A percentile compares a stretch with the other conserved stretches of the same genome.
These are phyloP conservation scores for Gentiana macrophylla DNA, from an alignment of 257 asterid genomes.

Conservation along the genomic window DNA sequence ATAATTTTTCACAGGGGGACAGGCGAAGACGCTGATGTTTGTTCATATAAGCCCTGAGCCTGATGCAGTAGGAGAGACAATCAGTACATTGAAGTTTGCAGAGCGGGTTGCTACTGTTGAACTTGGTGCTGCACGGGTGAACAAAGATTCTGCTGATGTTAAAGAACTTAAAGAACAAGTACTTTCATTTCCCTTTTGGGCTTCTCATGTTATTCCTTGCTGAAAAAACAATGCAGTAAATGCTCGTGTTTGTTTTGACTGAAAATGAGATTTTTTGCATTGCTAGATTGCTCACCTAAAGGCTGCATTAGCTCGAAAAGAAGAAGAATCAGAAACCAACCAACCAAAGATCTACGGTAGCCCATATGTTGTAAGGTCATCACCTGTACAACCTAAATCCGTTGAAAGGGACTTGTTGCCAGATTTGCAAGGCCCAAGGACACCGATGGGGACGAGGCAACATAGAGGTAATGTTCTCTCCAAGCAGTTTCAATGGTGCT, in stretches of 20 bases:
- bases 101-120: slow-evolving; percentile 97
- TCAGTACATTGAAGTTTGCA: slow-evolving; percentile 94
- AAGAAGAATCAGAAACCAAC: slow-evolving; percentile 33
- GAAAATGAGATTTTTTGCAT: slow-evolving; percentile 1
- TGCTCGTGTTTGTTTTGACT: not conserved
- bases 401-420: slow-evolving; percentile 36
- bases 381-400: slow-evolving; percentile 31
- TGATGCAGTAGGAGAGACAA: slow-evolving; percentile 88
- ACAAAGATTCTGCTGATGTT: slow-evolving; percentile 69
- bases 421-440: slow-evolving; percentile 43
- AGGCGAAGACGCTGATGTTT: slow-evolving; percentile 96
- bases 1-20: slow-evolving; percentile 55
- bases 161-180: slow-evolving; percentile 97
- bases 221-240: not conserved
- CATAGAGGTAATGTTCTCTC: slow-evolving; percentile 45
- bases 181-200: not conserved
- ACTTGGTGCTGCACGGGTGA: slow-evolving; percentile 96
- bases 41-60: slow-evolving; percentile 94
- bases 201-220: too few species aligned
- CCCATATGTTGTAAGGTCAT: slow-evolving; percentile 39
- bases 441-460: slow-evolving; percentile 91
- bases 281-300: slow-evolving; percentile 69
- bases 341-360: slow-evolving; percentile 44
- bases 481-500: not conserved
- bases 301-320: slow-evolving; percentile 70